These are phyloP conservation scores for Raphidocelis subcapitata DNA, from an alignment of 139 green algal species.

Conservation along the genomic window DNA sequence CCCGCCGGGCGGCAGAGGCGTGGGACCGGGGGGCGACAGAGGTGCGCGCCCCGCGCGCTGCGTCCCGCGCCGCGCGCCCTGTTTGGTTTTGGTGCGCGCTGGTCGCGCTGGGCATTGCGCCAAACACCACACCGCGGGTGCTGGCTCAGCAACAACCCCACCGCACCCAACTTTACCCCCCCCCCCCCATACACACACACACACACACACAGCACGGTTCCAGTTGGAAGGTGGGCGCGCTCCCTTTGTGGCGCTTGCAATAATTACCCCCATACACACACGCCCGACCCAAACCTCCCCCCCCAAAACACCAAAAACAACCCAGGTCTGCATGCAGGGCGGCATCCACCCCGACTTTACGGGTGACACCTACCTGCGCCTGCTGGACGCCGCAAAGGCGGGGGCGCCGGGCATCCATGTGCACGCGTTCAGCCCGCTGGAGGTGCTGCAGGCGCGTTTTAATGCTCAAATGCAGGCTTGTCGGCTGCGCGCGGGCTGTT, in stretches of 20 bases:
- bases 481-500: neutral
- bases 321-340: too few relatives aligned
- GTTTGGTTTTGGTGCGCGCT: too few relatives aligned
- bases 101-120: too few relatives aligned
- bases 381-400: slow-evolving; percentile 72
- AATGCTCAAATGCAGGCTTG: neutral
- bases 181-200: too few relatives aligned
- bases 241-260: slow-evolving; percentile 2
- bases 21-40: slow-evolving; percentile 84
- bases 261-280: neutral
- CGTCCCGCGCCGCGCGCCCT: too few relatives aligned
- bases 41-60: too few relatives aligned
- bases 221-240: too few relatives aligned
- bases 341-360: slow-evolving; percentile 92
- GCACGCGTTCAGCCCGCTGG: slow-evolving; percentile 83
- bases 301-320: too few relatives aligned
- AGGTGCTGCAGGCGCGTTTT: slow-evolving; percentile 54
- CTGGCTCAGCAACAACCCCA: too few relatives aligned
- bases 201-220: too few relatives aligned
- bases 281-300: neutral
- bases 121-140: too few relatives aligned
- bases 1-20: slow-evolving; percentile 66
- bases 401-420: slow-evolving; percentile 81
- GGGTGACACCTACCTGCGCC: slow-evolving; percentile 73
- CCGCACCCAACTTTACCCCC: too few relatives aligned